Base-by-base conservation (phyloP, 1,139 yeast species). In the Pichia sorboxylosa region DNA sequence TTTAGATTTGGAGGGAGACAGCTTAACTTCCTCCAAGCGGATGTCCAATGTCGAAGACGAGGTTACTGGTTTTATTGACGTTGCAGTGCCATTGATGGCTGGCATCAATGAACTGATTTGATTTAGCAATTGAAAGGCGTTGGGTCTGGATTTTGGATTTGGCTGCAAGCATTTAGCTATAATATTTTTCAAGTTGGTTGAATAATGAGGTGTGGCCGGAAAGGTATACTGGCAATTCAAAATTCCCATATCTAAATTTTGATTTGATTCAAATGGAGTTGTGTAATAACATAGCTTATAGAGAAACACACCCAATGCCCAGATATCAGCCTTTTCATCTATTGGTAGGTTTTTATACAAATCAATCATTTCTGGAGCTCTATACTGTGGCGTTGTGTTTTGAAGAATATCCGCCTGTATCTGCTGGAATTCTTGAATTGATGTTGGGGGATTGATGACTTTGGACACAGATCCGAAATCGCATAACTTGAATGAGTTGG, bases 351-450 rank as follows among this genome's bases (percentile, higher is more conserved):
- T 83, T 41, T 80, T 68, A 42, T 79, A 72, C 28, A 90, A 64
- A 56, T 90, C 97, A 34, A 92, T 69, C 98, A 90, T 90, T 55
- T 90, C 98, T 1, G 98, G 98, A 1, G 94, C 69, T 44, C 98
- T 66, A 56, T 90, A 90, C 55, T 90, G 98, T n/a, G 96, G 94
- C 2, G 98, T 90, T 0, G 98, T 90, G 54, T 90, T 92, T 41
- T 78, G 77, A 63, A 82, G 73, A 37, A 90, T 72, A 50, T 90
- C 96, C 44, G 82, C 83, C 42, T 81, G 82, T 29, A 87, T 57
- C 13, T 68, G 59, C 33, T 75, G 75, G 45, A 77, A 64, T 48
- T 81, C 94, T 37, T 71, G 73, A 7, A 73, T 65, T 39, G 66
- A 70, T 36, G 66, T 59, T 2, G 94, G 92, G 4, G 80, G 73